Evolutionary conservation across 495 filamentous ascomycete species (phyloP), one percentile per base, ranked within the genome.

Genomic region (Cenococcum geophilum): DNA sequence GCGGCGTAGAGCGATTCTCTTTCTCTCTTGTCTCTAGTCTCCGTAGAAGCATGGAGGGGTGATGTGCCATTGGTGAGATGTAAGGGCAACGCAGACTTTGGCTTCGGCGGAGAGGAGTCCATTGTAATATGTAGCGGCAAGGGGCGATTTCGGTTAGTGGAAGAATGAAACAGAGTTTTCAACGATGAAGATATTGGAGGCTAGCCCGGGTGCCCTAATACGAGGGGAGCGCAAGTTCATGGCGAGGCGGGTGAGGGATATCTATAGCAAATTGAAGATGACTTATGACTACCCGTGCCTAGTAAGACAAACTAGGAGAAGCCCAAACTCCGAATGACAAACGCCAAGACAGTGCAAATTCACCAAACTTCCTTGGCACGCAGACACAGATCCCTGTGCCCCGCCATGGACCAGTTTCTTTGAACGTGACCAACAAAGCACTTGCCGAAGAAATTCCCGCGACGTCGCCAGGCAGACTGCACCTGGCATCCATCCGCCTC

Each of bases 21-120:
- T 56, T 71, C 68, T 52, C 63, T 65, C 37, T 52, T 60, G 59
- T 70, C 65, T 36, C 68, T 66, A 11, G 59, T 58, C 40, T 70
- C 65, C 21, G 57, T 58, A 12, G 59, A 45, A 34, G 32, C 25
- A 49, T 55, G 52, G 51, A 67, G 62, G 14, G 64, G 64, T 2
- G 67, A 67, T 11, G 57, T 35, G 37, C 58, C 67, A 48, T 70
- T 70, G 6, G 61, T 58, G 40, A 70, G 35, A 50, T 65, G 59
- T 51, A 61, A 52, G 25, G 64, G 64, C 21, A 70, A 54, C 10
- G 62, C 66, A 14, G 67, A 42, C 57, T 66, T 70, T 18, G 68
- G 69, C 53, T 51, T 58, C 25, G 59, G 53, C n/a, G 66, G 62
- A 6, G 65, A 59, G 55, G 63, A 63, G 37, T 55, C 63, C 50